A percentile compares a stretch with the other conserved stretches of the same genome.
Conservation (phyloP, 202 grass and related monocot genomes). For the Schoenoplectus tabernaemontani region DNA sequence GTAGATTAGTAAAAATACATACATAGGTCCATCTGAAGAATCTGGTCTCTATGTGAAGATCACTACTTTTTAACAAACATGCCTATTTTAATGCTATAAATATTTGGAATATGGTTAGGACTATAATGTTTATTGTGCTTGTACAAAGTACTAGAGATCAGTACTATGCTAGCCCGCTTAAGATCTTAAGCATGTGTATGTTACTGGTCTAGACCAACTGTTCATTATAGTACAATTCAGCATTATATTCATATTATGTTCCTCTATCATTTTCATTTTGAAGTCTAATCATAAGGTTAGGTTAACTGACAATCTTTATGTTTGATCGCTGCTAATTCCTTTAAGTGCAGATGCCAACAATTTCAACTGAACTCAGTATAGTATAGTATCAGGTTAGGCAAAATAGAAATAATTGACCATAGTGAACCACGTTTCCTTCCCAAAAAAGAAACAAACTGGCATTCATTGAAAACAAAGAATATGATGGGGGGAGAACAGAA, state of each 20-base stretch:
- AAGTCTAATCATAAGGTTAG: too few species aligned
- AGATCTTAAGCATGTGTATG: not conserved
- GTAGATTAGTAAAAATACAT: conserved; percentile 15
- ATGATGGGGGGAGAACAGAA: too few species aligned
- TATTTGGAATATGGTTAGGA: not conserved
- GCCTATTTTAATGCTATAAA: not conserved
- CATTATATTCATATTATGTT: not conserved
- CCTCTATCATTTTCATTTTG: not conserved
- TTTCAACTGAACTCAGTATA: too few species aligned
- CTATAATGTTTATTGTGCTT: not conserved
- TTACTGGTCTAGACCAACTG: not conserved
- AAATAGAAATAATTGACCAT: not conserved
- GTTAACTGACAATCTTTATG: too few species aligned
- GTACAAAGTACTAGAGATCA: too few species aligned
- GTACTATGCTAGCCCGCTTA: not conserved
- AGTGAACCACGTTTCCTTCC: not conserved
- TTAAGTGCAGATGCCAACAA: too few species aligned
- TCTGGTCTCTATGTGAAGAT: not conserved
- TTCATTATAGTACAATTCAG: not conserved
- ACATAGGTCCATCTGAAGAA: conserved; percentile 1
- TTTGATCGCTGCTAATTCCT: too few species aligned
- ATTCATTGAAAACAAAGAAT: not conserved
- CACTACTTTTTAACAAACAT: conserved; percentile 13
- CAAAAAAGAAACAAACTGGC: not conserved
- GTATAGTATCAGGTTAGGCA: not conserved